These are phyloP conservation scores for Macrocybe gigantea DNA, from an alignment of 768 basidiomycete genomes.

Conservation along the genomic window DNA sequence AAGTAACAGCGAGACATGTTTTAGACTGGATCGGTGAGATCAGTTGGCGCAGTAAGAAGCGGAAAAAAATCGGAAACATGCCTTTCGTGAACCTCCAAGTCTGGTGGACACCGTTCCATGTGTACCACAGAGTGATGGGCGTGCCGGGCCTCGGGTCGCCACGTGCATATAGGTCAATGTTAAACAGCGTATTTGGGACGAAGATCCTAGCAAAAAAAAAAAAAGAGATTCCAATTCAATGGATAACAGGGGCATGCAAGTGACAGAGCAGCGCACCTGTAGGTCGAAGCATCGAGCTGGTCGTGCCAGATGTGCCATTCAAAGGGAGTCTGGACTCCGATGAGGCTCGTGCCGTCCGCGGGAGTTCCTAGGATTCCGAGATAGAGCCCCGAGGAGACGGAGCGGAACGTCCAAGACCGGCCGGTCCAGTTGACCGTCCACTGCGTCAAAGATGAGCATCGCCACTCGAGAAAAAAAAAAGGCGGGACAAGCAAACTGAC, in stretches of 20 bases:
- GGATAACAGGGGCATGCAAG: neutral
- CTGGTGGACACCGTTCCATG: conserved; percentile 47
- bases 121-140: conserved; percentile 39
- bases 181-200: conserved; percentile 34
- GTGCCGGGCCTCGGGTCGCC: conserved; percentile 41
- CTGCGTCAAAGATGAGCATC: conserved; percentile 17
- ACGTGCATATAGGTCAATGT: conserved; percentile 41
- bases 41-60: neutral
- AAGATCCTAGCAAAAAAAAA: conserved; percentile 30
- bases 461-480: neutral
- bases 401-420: conserved; percentile 36
- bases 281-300: conserved; percentile 24
- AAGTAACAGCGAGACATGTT: too few relatives aligned
- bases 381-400: conserved; percentile 32
- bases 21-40: too few relatives aligned
- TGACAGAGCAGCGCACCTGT: conserved; percentile 31
- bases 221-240: neutral
- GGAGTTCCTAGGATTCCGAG: conserved; percentile 32
- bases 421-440: conserved; percentile 41
- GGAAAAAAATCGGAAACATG: neutral
- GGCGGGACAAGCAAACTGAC: conserved; percentile 18
- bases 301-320: conserved; percentile 50
- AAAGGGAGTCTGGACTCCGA: conserved; percentile 28
- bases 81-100: conserved; percentile 35
- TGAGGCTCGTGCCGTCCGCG: conserved; percentile 32